Percentiles rank a stretch among this genome's conserved stretches.
Evolutionary conservation across 1,284 basidiomycete genomes (phyloP).

Genomic region (Fistulina hepatica): DNA sequence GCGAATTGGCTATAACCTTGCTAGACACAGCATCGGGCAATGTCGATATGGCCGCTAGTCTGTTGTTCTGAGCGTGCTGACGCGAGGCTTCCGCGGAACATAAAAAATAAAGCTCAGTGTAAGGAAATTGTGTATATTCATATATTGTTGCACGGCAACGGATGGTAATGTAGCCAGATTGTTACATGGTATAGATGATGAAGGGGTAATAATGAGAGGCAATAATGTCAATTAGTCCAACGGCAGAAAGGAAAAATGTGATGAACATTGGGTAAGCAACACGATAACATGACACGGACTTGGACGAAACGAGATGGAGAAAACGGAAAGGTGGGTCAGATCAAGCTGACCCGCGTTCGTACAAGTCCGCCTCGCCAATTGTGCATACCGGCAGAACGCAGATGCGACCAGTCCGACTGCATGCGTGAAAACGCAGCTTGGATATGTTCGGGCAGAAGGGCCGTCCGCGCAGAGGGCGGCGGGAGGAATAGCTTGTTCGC

Average conservation of each 20-base stretch:
- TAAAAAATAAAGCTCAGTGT: too few relatives aligned
- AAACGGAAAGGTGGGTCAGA: slow-evolving; percentile 45
- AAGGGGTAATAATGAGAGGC: too few relatives aligned
- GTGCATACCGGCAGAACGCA: slow-evolving; percentile 72
- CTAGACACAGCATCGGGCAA: slow-evolving; percentile 79
- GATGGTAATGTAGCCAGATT: too few relatives aligned
- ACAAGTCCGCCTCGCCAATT: slow-evolving; percentile 80
- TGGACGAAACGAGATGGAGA: too few relatives aligned
- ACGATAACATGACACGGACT: too few relatives aligned
- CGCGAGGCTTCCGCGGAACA: slow-evolving; percentile 6
- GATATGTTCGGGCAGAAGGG: slow-evolving; percentile 74
- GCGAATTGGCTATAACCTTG: slow-evolving; percentile 66
- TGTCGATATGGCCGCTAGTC: slow-evolving; percentile 78
- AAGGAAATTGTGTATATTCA: background rate
- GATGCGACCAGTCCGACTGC: slow-evolving; percentile 74
- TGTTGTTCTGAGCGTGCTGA: slow-evolving; percentile 52
- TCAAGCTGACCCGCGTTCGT: slow-evolving; percentile 70
- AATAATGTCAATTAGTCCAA: too few relatives aligned
- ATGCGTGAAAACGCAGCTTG: slow-evolving; percentile 83
- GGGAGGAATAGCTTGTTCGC: slow-evolving; percentile 67
- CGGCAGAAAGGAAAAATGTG: too few relatives aligned
- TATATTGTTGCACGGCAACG: background rate
- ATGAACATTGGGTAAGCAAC: too few relatives aligned
- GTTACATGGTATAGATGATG: too few relatives aligned
- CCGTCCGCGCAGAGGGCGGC: slow-evolving; percentile 68